Percentiles rank a stretch among this genome's conserved stretches.
Conservation (phyloP, 75 land plant genomes). For the Selaginella moellendorffii region DNA sequence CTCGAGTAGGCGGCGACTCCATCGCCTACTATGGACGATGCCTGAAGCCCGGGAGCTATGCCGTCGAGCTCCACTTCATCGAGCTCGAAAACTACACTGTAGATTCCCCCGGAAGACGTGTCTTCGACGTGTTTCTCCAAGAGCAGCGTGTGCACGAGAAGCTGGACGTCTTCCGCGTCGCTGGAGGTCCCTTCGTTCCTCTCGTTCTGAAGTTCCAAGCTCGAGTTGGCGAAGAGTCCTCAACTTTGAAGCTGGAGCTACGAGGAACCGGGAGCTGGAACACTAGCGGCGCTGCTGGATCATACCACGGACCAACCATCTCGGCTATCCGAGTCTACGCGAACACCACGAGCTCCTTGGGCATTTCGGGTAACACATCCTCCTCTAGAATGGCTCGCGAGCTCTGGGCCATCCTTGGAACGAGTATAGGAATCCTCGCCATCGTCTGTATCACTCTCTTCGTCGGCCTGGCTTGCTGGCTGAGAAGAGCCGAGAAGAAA, state of each 20-base stretch:
- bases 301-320: background rate
- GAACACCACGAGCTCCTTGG: background rate
- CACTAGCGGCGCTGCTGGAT: background rate
- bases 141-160: background rate
- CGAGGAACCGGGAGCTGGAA: constrained; percentile 6
- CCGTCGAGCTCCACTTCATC: background rate
- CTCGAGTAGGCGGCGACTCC: constrained; percentile 7
- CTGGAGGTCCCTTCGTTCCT: background rate
- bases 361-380: background rate
- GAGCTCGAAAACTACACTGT: background rate
- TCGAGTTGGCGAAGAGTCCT: background rate
- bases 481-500: background rate
- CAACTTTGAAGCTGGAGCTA: background rate
- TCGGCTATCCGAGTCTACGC: constrained; percentile 1
- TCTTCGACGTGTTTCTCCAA: constrained; percentile 3
- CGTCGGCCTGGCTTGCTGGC: background rate
- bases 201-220: background rate
- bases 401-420: constrained; percentile 3
- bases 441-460: background rate
- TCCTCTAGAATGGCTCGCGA: background rate
- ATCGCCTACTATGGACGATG: constrained; percentile 1
- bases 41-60: constrained; percentile 1
- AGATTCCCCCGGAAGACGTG: background rate
- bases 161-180: background rate
- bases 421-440: background rate